Base-by-base conservation (phyloP, 345 rosid genomes). In the Boechera divaricarpa region DNA sequence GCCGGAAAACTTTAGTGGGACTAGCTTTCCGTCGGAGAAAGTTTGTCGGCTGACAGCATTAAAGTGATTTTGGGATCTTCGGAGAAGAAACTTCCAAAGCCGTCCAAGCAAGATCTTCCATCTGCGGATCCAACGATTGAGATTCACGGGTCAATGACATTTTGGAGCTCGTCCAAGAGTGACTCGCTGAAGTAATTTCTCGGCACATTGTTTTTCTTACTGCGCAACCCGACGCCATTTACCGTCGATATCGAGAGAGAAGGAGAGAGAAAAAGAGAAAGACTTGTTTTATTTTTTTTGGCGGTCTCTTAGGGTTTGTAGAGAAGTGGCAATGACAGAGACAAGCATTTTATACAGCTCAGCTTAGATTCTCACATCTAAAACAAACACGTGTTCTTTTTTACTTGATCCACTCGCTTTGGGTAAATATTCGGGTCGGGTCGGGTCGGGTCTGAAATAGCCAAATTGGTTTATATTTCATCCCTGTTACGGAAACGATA, bases 31-130 rank as follows among this genome's bases (percentile, higher is more conserved):
- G 65, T 89, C 86, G 66, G 88, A 87, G 77, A 94, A 65, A 94
- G 92, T 85, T 95, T 87, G 68, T 95, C 99, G 10, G 99, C 99
- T 4, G 98, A 85, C 4, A 95, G 83, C 98, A 95, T 91, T 26
- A n/a, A n/a, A n/a, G n/a, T n/a, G n/a, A n/a, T n/a, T n/a, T n/a
- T 91, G 12, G 98, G 91, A 82, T 92, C 88, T 45, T 88, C 89
- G 24, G 24, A 89, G 89, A 13, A 92, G 84, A 84, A 95, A 95
- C 90, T 95, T n/a, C n/a, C 99, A 67, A 95, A 95, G 78, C 90
- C 93, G 77, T 92, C 94, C 0, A n/a, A n/a, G 75, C 86, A 24
- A 83, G 53, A 71, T 83, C 89, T 48, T 72, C 83, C 13, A 63
- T 62, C 67, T 32, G 49, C 21, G 57, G 38, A 7, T 78, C 66